A percentile compares a stretch with the other conserved stretches of the same genome.
Conservation (phyloP, 2,329 filamentous ascomycete species). For the Trichoderma breve region DNA sequence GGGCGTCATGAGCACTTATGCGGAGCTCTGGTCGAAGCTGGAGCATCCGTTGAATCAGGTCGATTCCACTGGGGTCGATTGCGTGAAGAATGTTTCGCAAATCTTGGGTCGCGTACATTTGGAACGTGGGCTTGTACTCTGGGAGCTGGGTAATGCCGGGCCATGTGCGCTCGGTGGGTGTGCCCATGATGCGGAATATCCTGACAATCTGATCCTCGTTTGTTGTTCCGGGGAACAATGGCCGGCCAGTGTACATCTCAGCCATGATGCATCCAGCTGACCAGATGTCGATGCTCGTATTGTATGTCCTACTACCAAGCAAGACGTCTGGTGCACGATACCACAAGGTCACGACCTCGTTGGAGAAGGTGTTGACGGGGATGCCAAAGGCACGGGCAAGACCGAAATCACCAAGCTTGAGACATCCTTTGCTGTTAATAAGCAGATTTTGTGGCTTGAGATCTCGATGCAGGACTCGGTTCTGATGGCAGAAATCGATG, state of each 20-base stretch:
- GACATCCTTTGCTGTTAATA: slow-evolving; percentile 84
- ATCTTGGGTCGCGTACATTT: slow-evolving; percentile 91
- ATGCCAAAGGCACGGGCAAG: slow-evolving; percentile 94
- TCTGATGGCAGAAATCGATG: slow-evolving; percentile 97
- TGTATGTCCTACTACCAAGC: slow-evolving; percentile 91
- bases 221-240: slow-evolving; percentile 93
- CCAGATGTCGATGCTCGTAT: slow-evolving; percentile 99
- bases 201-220: slow-evolving; percentile 97
- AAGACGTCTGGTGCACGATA: slow-evolving; percentile 96
- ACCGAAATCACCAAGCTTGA: slow-evolving; percentile 94
- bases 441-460: slow-evolving; percentile 95
- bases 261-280: slow-evolving; percentile 99
- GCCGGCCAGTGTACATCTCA: slow-evolving; percentile 96
- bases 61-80: slow-evolving; percentile 83
- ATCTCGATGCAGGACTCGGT: slow-evolving; percentile 91
- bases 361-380: slow-evolving; percentile 96
- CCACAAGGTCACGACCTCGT: slow-evolving; percentile 97
- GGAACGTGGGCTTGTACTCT: slow-evolving; percentile 96
- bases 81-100: slow-evolving; percentile 82
- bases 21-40: slow-evolving; percentile 89
- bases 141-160: slow-evolving; percentile 91
- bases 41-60: slow-evolving; percentile 85
- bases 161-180: slow-evolving; percentile 92
- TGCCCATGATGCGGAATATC: slow-evolving; percentile 98
- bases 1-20: slow-evolving; percentile 80